Percentiles rank a stretch among this genome's conserved stretches.
These are phyloP conservation scores for Grosmannia serpens DNA, from an alignment of 2,329 filamentous ascomycete genomes.

Conservation along the genomic window DNA sequence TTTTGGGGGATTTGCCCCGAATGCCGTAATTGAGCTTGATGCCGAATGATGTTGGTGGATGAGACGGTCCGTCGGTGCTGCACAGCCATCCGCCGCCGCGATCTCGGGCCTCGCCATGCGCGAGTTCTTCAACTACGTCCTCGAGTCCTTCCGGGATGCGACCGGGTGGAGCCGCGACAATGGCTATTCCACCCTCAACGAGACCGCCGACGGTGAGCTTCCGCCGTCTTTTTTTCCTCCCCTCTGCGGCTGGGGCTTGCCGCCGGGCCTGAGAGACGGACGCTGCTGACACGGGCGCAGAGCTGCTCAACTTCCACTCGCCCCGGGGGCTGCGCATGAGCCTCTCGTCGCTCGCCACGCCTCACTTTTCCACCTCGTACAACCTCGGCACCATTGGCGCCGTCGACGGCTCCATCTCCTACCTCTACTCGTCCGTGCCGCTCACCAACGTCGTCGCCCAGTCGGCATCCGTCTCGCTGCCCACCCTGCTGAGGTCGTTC, in stretches of 20 bases:
- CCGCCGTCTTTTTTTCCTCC: neutral
- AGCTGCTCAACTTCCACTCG: conserved; percentile 78
- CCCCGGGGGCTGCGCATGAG: conserved; percentile 76
- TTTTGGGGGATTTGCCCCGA: too few species aligned
- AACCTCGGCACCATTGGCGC: conserved; percentile 79
- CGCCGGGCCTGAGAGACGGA: neutral
- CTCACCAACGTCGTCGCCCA: conserved; percentile 53
- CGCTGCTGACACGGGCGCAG: conserved; percentile 28
- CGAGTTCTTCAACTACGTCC: conserved; percentile 96
- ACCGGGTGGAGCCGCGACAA: conserved; percentile 88
- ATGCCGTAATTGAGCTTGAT: neutral
- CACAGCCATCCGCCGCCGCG: neutral
- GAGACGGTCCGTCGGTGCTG: neutral
- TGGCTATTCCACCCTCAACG: conserved; percentile 77
- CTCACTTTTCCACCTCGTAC: conserved; percentile 91
- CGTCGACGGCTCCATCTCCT: conserved; percentile 94
- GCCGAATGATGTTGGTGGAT: neutral
- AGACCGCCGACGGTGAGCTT: conserved; percentile 61
- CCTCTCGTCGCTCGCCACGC: conserved; percentile 81
- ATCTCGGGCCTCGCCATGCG: conserved; percentile 49
- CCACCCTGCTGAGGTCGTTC: conserved; percentile 71
- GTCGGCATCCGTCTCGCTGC: conserved; percentile 66
- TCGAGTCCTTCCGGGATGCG: conserved; percentile 76
- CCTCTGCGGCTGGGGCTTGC: conserved; percentile 9
- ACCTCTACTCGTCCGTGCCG: conserved; percentile 83